phyloP scores from a whole-genome alignment of 176 grass and related monocot species.

The Triticum timopheevii region DNA sequence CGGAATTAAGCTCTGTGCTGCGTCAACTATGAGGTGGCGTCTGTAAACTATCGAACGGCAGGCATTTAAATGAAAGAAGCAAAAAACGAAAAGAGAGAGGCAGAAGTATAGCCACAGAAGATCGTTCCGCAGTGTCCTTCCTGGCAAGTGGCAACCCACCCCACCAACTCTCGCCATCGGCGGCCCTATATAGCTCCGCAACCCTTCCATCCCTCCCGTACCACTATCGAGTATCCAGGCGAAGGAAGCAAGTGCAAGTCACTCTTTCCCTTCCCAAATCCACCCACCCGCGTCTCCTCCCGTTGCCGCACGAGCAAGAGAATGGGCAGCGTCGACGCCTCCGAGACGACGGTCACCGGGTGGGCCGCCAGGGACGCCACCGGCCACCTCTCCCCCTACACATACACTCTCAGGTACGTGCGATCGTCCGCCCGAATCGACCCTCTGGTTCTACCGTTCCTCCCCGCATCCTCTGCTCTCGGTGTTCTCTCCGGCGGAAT shows the following conservation, averaged over 20 bases:
- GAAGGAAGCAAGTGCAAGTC: neutral
- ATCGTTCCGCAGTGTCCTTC: neutral
- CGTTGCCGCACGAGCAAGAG: neutral
- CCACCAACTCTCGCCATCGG: neutral
- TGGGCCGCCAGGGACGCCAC: constrained; percentile 83
- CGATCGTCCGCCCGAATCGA: neutral
- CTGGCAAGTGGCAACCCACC: neutral
- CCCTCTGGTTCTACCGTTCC: neutral
- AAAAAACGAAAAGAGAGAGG: no score
- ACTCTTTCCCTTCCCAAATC: neutral
- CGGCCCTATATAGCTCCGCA: constrained; percentile 2
- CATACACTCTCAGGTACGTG: constrained; percentile 86
- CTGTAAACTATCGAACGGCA: neutral
- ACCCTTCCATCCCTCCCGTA: neutral
- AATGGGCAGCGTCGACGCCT: constrained; percentile 70
- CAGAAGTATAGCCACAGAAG: neutral
- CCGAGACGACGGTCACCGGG: constrained; percentile 59
- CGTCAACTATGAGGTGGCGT: no score
- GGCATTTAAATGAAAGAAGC: no score
- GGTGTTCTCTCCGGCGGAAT: neutral
- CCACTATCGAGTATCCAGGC: neutral
- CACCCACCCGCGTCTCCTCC: neutral
- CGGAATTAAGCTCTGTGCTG: no score
- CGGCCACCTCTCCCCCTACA: constrained; percentile 83
- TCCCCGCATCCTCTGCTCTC: neutral